phyloP scores from a whole-genome alignment of 2,329 filamentous ascomycete species.

The Aspergillus eucalypticola region DNA sequence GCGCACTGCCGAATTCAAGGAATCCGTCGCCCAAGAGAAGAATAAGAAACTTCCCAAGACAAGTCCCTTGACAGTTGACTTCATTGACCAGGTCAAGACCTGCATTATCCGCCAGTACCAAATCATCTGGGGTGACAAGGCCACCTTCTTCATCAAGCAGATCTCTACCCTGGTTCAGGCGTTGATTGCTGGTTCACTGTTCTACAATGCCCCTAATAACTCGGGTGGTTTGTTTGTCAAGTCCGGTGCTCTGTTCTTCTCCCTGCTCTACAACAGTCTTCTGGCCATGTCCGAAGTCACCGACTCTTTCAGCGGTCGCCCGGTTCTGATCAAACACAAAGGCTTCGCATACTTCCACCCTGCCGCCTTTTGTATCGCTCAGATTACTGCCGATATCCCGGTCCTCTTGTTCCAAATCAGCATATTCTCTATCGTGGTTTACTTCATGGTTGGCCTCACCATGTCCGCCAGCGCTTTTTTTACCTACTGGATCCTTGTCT shows the following conservation, averaged over 20 bases:
- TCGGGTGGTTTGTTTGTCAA: slow-evolving; percentile 65
- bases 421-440: slow-evolving; percentile 59
- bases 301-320: slow-evolving; percentile 61
- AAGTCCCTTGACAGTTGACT: slow-evolving; percentile 59
- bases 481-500: slow-evolving; percentile 59
- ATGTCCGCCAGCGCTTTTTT: slow-evolving; percentile 58
- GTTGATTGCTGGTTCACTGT: slow-evolving; percentile 65
- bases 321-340: slow-evolving; percentile 61
- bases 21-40: slow-evolving; percentile 57
- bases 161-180: slow-evolving; percentile 59
- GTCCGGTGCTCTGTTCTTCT: slow-evolving; percentile 64
- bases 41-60: slow-evolving; percentile 53
- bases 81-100: slow-evolving; percentile 57
- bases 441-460: slow-evolving; percentile 65
- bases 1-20: slow-evolving; percentile 56
- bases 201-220: slow-evolving; percentile 63
- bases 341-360: slow-evolving; percentile 60
- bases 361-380: slow-evolving; percentile 44
- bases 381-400: slow-evolving; percentile 53
- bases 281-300: slow-evolving; percentile 68
- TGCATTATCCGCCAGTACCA: slow-evolving; percentile 64
- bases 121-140: slow-evolving; percentile 65
- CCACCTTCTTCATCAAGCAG: slow-evolving; percentile 65
- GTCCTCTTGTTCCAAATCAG: slow-evolving; percentile 62
- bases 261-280: slow-evolving; percentile 63